Evolutionary conservation across 23 red algal genomes (phyloP).

Genomic region (Gracilaria vermiculophylla): DNA sequence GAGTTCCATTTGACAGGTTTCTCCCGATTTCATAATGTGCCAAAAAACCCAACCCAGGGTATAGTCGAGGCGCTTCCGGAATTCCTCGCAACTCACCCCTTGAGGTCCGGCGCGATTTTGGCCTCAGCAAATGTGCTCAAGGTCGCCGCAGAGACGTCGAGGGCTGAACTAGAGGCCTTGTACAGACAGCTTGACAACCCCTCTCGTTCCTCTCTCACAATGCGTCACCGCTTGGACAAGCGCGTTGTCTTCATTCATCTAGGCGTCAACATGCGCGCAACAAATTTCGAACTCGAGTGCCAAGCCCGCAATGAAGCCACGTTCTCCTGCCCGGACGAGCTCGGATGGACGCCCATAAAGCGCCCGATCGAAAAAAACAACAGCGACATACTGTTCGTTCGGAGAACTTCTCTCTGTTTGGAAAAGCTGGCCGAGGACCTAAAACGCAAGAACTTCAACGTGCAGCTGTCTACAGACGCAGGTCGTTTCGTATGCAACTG

Average conservation of each 20-base stretch:
- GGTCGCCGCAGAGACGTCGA: constrained; percentile 47
- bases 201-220: neutral
- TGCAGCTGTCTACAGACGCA: constrained; percentile 39
- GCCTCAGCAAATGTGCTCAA: constrained; percentile 40
- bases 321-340: constrained; percentile 59
- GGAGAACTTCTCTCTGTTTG: constrained; percentile 26
- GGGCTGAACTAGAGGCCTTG: constrained; percentile 4
- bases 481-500: constrained; percentile 77
- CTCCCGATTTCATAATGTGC: constrained; percentile 55
- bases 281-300: constrained; percentile 42
- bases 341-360: constrained; percentile 52
- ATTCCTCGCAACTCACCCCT: constrained; percentile 15
- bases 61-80: constrained; percentile 25
- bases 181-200: constrained; percentile 11
- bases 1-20: constrained; percentile 73
- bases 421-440: constrained; percentile 6
- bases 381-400: constrained; percentile 3
- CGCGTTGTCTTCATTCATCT: constrained; percentile 54
- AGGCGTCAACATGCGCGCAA: constrained; percentile 64
- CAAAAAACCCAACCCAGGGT: constrained; percentile 38
- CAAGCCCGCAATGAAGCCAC: constrained; percentile 66
- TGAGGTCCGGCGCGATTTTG: neutral
- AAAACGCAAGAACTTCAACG: neutral
- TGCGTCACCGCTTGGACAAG: neutral
- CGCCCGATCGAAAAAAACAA: constrained; percentile 42